These are phyloP conservation scores for Mycena citricolor DNA, from an alignment of 1,284 basidiomycete species.

Conservation along the genomic window DNA sequence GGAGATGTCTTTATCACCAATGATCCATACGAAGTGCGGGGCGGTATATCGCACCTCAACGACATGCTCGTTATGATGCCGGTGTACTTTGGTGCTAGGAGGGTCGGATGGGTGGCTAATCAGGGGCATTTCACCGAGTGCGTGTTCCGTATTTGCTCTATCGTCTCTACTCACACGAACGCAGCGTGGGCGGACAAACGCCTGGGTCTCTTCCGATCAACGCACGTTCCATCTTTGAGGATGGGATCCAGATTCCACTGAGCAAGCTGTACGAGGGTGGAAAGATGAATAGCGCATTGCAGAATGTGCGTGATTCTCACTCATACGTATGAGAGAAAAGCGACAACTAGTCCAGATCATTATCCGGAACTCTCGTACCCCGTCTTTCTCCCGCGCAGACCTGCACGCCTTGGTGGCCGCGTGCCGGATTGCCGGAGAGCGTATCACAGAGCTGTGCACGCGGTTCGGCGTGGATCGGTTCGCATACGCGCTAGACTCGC, in stretches of 20 bases:
- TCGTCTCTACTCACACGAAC: not conserved
- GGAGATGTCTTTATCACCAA: constrained; percentile 16
- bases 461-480: constrained; percentile 29
- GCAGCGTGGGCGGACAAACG: constrained; percentile 20
- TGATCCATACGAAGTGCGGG: constrained; percentile 21
- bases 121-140: constrained; percentile 23
- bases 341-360: constrained; percentile 27
- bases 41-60: constrained; percentile 21
- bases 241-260: constrained; percentile 33
- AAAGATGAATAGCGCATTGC: constrained; percentile 27
- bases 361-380: constrained; percentile 31
- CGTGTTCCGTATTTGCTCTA: not conserved
- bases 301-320: constrained; percentile 9
- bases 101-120: constrained; percentile 21
- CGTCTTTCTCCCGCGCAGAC: constrained; percentile 31
- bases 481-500: constrained; percentile 17
- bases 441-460: constrained; percentile 30
- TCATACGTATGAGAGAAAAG: no score
- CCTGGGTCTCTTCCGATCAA: constrained; percentile 21
- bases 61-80: constrained; percentile 24
- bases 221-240: constrained; percentile 27
- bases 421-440: constrained; percentile 27
- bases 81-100: constrained; percentile 17
- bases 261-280: constrained; percentile 31
- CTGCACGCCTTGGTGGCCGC: constrained; percentile 33